Evolutionary conservation across 805 yeast genomes (phyloP).

Genomic region (Ogataea nonfermentans): DNA sequence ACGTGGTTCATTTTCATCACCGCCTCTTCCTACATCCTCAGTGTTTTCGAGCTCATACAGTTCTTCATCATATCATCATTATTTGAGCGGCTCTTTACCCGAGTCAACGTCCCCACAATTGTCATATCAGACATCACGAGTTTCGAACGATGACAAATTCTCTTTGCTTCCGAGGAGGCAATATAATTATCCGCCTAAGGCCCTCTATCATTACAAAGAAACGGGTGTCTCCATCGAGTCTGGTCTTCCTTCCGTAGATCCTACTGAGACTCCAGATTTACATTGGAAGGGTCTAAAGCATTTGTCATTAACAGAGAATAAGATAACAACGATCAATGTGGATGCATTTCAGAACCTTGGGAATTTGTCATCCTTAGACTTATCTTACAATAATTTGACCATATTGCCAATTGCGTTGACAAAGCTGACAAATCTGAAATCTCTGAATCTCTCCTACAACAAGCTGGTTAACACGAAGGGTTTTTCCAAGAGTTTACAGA

Average conservation of each 20-base stretch:
- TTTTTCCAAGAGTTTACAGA: constrained; percentile 40
- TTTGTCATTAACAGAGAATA: constrained; percentile 40
- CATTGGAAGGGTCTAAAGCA: constrained; percentile 41
- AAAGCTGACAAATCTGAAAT: constrained; percentile 46
- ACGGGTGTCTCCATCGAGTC: background rate
- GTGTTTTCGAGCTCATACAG: constrained; percentile 20
- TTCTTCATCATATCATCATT: constrained; percentile 23
- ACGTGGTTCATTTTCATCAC: constrained; percentile 22
- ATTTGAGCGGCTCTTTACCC: constrained; percentile 29
- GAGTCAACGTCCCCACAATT: constrained; percentile 22
- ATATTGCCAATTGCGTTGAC: constrained; percentile 52
- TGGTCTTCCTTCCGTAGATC: background rate
- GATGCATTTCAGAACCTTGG: constrained; percentile 32
- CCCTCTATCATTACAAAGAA: constrained; percentile 14
- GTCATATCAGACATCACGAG: constrained; percentile 18
- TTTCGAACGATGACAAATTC: constrained; percentile 17
- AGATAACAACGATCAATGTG: constrained; percentile 32
- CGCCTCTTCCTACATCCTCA: constrained; percentile 13
- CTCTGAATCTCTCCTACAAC: constrained; percentile 53
- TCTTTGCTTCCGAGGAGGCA: constrained; percentile 25
- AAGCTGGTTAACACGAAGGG: constrained; percentile 33
- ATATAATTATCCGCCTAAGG: constrained; percentile 26
- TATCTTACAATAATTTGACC: constrained; percentile 52
- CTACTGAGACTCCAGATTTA: background rate
- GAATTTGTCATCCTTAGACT: constrained; percentile 44